phyloP scores from a whole-genome alignment of 1,284 basidiomycete species.

The Trichosporon faecale region DNA sequence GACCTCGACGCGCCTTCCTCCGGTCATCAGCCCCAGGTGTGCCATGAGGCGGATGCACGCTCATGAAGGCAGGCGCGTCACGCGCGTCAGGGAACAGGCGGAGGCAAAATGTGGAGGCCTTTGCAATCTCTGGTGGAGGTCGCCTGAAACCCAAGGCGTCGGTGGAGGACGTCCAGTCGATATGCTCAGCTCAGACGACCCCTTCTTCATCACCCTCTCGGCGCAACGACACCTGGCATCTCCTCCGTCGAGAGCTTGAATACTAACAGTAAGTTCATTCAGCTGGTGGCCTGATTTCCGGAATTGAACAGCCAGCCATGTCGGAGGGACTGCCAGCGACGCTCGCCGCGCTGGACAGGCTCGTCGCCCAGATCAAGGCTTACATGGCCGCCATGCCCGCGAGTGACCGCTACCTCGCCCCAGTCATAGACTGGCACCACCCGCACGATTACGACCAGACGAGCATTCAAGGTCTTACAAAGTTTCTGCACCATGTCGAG shows the following conservation, averaged over 20 bases:
- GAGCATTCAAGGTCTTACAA: conserved; percentile 35
- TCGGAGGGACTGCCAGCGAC: conserved; percentile 4
- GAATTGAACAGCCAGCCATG: background rate
- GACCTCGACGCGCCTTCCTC: background rate
- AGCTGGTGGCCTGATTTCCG: no score
- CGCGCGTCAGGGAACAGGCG: background rate
- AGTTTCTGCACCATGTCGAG: conserved; percentile 34
- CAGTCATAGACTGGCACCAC: conserved; percentile 45
- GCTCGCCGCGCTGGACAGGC: conserved; percentile 2
- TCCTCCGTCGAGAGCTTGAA: no score
- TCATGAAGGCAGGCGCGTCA: background rate
- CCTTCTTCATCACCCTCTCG: background rate
- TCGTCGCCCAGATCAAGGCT: conserved; percentile 16
- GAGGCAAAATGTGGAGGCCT: background rate
- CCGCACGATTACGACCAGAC: conserved; percentile 35
- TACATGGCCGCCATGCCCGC: conserved; percentile 12
- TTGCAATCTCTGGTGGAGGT: background rate
- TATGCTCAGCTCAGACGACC: background rate
- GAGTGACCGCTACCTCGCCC: conserved; percentile 31
- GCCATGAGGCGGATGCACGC: background rate
- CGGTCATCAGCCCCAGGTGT: background rate
- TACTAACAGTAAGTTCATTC: no score
- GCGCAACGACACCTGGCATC: background rate
- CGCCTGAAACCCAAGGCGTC: background rate
- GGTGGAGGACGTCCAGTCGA: background rate